These are phyloP conservation scores for Hippophae tibetana DNA, from an alignment of 306 rosid species.

Conservation along the genomic window DNA sequence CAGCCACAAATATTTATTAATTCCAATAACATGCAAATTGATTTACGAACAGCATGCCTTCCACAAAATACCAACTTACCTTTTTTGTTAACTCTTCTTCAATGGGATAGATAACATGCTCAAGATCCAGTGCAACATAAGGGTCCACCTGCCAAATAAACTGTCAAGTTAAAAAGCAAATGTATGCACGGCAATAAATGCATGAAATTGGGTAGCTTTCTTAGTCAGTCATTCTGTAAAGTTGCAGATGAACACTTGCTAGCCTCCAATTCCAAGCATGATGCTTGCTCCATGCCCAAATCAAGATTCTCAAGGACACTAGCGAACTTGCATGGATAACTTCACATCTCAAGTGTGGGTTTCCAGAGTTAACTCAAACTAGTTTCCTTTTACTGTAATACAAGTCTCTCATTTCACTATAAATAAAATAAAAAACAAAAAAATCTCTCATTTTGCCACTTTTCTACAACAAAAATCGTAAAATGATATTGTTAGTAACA, in stretches of 20 bases:
- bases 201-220: too few relatives aligned
- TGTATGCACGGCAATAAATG: background rate
- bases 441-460: background rate
- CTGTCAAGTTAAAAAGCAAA: conserved; percentile 12
- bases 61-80: conserved; percentile 39
- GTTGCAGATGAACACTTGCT: too few relatives aligned
- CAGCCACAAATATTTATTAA: too few relatives aligned
- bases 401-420: background rate
- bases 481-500: conserved; percentile 7
- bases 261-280: too few relatives aligned
- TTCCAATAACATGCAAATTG: too few relatives aligned
- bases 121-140: conserved; percentile 33
- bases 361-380: background rate
- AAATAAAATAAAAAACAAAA: too few relatives aligned
- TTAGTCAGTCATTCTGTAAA: too few relatives aligned
- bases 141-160: conserved; percentile 50
- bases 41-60: background rate
- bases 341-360: background rate
- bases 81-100: conserved; percentile 29
- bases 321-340: conserved; percentile 4
- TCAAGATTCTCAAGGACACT: conserved; percentile 9
- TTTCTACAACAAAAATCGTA: conserved; percentile 6
- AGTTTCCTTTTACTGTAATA: conserved; percentile 3
- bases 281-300: background rate
- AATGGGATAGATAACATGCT: conserved; percentile 27